A percentile compares a stretch with the other conserved stretches of the same genome.
Conservation (phyloP, 305 asterid species). For the Withania somnifera region DNA sequence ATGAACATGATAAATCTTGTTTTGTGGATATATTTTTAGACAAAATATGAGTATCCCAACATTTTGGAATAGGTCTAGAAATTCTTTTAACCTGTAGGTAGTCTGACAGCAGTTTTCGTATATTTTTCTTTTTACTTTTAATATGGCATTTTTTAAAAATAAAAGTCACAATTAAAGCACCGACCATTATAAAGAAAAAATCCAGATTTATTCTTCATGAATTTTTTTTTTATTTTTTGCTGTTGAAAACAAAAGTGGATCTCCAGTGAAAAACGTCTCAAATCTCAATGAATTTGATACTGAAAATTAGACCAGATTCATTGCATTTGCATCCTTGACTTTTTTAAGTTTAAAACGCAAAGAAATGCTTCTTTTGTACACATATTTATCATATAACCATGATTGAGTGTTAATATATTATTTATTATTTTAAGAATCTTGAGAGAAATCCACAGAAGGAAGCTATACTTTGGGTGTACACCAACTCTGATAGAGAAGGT, state of each 20-base stretch:
- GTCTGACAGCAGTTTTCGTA: too few species aligned
- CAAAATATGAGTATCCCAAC: not conserved
- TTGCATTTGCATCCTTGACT: not conserved
- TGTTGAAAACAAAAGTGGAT: not conserved
- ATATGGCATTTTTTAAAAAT: not conserved
- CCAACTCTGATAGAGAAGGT: too few species aligned
- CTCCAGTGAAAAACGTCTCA: not conserved
- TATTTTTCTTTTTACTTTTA: too few species aligned
- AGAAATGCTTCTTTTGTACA: too few species aligned
- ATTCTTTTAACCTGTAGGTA: too few species aligned
- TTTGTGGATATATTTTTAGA: too few species aligned
- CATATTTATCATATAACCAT: not conserved
- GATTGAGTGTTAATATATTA: too few species aligned
- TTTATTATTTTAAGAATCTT: too few species aligned
- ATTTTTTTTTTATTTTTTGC: not conserved
- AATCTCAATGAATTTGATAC: not conserved
- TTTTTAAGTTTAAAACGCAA: too few species aligned
- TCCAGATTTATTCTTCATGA: not conserved
- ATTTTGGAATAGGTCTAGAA: not conserved
- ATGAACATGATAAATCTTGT: too few species aligned
- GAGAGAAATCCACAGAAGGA: too few species aligned
- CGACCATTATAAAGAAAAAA: not conserved
- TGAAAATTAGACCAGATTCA: not conserved
- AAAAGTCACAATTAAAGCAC: not conserved
- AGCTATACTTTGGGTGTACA: too few species aligned